Percentiles rank a stretch among this genome's conserved stretches.
These are phyloP conservation scores for Fusarium brevicatenulatum DNA, from an alignment of 2,329 filamentous ascomycete species.

Conservation along the genomic window DNA sequence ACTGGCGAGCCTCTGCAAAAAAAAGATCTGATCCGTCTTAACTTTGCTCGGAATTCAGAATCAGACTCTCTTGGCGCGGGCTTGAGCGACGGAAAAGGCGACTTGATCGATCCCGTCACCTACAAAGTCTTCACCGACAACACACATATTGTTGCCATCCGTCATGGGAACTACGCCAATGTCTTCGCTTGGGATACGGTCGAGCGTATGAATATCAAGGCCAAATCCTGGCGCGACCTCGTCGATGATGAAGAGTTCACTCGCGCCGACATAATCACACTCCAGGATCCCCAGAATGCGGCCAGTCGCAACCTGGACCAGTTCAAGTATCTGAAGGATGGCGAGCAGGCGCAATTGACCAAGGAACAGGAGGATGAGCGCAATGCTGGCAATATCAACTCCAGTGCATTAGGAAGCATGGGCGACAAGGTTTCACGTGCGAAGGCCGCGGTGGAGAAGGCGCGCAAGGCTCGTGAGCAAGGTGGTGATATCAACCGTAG, in stretches of 20 bases:
- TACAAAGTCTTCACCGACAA: slow-evolving; percentile 99
- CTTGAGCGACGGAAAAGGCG: slow-evolving; percentile 68
- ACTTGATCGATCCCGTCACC: slow-evolving; percentile 95
- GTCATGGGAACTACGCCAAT: slow-evolving; percentile 84
- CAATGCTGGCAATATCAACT: slow-evolving; percentile 77
- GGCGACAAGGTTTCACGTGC: slow-evolving; percentile 87
- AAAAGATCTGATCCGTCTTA: slow-evolving; percentile 87
- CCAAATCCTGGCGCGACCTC: slow-evolving; percentile 94
- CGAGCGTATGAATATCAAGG: slow-evolving; percentile 93
- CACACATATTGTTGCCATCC: slow-evolving; percentile 92
- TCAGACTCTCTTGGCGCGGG: slow-evolving; percentile 60
- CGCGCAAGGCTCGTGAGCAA: slow-evolving; percentile 76
- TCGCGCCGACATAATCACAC: slow-evolving; percentile 91
- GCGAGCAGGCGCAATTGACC: slow-evolving; percentile 73
- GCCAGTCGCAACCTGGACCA: slow-evolving; percentile 82
- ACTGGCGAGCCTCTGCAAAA: slow-evolving; percentile 81
- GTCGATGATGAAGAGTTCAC: slow-evolving; percentile 88
- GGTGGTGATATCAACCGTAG: slow-evolving; percentile 67
- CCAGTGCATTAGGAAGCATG: slow-evolving; percentile 79
- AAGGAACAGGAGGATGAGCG: slow-evolving; percentile 76
- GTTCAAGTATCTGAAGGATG: slow-evolving; percentile 91
- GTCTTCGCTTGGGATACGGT: slow-evolving; percentile 97
- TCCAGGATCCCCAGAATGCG: slow-evolving; percentile 95
- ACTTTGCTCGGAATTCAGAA: slow-evolving; percentile 91
- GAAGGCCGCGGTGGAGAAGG: slow-evolving; percentile 92